Evolutionary conservation across 2,329 filamentous ascomycete species (phyloP), one percentile per base, ranked within the genome.

Genomic region (Aspergillus fijiensis): DNA sequence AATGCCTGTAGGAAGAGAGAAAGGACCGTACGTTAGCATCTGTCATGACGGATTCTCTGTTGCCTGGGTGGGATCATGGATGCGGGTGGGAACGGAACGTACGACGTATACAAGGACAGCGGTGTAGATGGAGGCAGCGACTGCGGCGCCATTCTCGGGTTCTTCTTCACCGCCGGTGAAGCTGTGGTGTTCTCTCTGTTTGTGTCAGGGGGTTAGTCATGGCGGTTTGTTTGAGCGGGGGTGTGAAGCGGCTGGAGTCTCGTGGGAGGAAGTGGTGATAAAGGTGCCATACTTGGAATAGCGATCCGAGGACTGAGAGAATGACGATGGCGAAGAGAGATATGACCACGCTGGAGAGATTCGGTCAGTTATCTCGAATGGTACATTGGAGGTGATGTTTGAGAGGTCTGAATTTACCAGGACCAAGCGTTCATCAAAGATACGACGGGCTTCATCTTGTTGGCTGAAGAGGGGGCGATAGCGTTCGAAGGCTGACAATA

Each of bases 361-460:
- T 23, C 29, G 49, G 55, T 71, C 59, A 69, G 63, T 45, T 23
- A 25, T 45, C 14, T 49, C 10, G 14, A 52, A 51, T 49, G 16
- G 19, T 33, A 16, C 47, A 27, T 23, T 6, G 51, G 57, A 57
- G 45, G 21, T 21, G 23, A 33, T 2, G 31, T 45, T 51, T 49
- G 31, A n/a, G 9, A 19, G 19, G 2, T 21, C 16, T 35, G 51
- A 77, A 77, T 87, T 74, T 82, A 97, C 93, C 93, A 96, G 82
- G 88, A 91, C 92, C 93, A 97, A 73, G 93, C 94, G 81, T 96
- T 93, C 81, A 93, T 85, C 67, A 92, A 89, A 74, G 91, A 90
- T 70, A 98, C 91, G 74, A 98, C 83, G 69, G 94, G 93, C 88
- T 97, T 97, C 93, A 97, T 97, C 74, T 72, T 86, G 81, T 77